A percentile compares a stretch with the other conserved stretches of the same genome.
phyloP scores from a whole-genome alignment of 164 flowering plant genomes.

The Sedum album region DNA sequence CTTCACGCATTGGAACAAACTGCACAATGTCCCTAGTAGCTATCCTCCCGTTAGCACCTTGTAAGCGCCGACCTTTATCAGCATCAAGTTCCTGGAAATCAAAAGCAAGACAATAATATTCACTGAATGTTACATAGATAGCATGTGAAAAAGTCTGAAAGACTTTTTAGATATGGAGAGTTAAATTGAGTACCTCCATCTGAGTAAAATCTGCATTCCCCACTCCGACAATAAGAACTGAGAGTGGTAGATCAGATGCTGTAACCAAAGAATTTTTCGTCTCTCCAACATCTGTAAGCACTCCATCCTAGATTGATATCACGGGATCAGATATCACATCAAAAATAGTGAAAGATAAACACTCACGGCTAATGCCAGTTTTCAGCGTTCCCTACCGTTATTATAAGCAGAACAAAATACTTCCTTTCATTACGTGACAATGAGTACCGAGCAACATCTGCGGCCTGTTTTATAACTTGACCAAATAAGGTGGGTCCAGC shows the following conservation, averaged over 20 bases:
- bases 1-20: constrained; percentile 76
- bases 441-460: constrained; percentile 57
- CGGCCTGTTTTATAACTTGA: constrained; percentile 67
- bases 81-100: constrained; percentile 73
- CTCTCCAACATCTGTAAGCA: constrained; percentile 73
- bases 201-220: constrained; percentile 75
- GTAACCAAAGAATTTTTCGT: constrained; percentile 74
- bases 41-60: constrained; percentile 70
- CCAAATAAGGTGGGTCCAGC: constrained; percentile 93
- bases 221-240: constrained; percentile 92
- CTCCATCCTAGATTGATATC: constrained; percentile 63
- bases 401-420: constrained; percentile 74
- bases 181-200: constrained; percentile 66
- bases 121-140: neutral
- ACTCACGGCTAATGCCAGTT: no score
- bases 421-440: constrained; percentile 32
- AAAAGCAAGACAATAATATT: neutral
- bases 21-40: constrained; percentile 86
- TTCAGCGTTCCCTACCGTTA: constrained; percentile 38
- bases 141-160: neutral
- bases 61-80: constrained; percentile 58
- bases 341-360: neutral
- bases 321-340: neutral
- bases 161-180: neutral
- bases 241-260: constrained; percentile 90